Evolutionary conservation across 2,329 filamentous ascomycete genomes (phyloP).

Genomic region (Neonectria hederae): DNA sequence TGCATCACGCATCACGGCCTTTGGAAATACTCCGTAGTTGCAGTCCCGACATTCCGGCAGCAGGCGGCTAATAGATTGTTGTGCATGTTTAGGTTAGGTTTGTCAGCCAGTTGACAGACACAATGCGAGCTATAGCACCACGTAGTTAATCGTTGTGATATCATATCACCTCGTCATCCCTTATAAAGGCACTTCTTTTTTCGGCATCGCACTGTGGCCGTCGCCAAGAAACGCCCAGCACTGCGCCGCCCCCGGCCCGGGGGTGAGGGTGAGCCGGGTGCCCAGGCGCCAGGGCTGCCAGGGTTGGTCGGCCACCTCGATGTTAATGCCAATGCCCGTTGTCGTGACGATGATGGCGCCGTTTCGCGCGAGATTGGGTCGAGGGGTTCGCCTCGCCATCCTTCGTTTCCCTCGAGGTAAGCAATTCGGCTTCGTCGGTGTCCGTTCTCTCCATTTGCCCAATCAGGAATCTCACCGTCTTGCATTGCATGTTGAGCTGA

Average conservation of each 20-base stretch:
- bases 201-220: not conserved
- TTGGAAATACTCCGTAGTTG: not conserved
- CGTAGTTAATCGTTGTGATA: not conserved
- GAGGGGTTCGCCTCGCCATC: constrained; percentile 14
- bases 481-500: not conserved
- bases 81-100: too few relatives aligned
- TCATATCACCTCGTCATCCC: not conserved
- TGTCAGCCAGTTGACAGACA: not conserved
- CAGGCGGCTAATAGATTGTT: not conserved
- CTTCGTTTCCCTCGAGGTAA: not conserved
- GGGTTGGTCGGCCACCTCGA: constrained; percentile 6
- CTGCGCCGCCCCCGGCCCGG: not conserved
- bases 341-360: constrained; percentile 42
- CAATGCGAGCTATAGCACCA: not conserved
- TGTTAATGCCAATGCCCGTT: constrained; percentile 30
- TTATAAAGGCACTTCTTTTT: not conserved
- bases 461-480: not conserved
- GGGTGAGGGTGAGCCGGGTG: not conserved
- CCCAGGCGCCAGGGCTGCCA: not conserved
- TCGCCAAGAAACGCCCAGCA: constrained; percentile 10
- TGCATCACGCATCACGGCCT: not conserved
- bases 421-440: not conserved
- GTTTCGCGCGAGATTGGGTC: constrained; percentile 32
- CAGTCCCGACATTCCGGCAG: not conserved
- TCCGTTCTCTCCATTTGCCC: not conserved